Evolutionary conservation across 164 flowering plant species (phyloP).

Genomic region (Berberis vulgaris): DNA sequence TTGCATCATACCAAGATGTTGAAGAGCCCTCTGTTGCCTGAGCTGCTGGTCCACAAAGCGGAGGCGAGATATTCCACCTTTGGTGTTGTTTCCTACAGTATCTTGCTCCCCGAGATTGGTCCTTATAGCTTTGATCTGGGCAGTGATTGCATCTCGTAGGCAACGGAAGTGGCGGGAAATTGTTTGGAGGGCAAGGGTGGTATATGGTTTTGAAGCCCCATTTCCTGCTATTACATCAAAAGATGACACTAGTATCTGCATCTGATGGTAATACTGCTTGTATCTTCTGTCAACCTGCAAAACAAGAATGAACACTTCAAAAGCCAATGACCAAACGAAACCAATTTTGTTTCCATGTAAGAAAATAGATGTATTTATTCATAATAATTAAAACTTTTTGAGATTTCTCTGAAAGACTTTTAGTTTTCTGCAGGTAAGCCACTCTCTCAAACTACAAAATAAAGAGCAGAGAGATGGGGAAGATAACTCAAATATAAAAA

Average conservation of each 20-base stretch:
- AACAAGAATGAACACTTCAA: not conserved
- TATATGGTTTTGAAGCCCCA: constrained; percentile 77
- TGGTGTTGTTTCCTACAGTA: constrained; percentile 21
- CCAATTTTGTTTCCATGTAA: not conserved
- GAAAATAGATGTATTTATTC: too few relatives aligned
- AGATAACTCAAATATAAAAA: too few relatives aligned
- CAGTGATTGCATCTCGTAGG: constrained; percentile 61
- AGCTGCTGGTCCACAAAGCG: constrained; percentile 74
- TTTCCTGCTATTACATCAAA: constrained; percentile 67
- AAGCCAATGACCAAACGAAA: not conserved
- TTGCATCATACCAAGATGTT: constrained; percentile 14
- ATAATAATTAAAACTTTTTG: too few relatives aligned
- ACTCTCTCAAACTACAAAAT: too few relatives aligned
- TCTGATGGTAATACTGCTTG: constrained; percentile 69
- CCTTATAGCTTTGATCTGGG: constrained; percentile 43
- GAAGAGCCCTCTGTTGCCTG: constrained; percentile 49
- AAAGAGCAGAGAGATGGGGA: too few relatives aligned
- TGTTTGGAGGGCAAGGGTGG: constrained; percentile 67
- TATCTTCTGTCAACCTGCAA: constrained; percentile 73
- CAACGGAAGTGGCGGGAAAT: constrained; percentile 82
- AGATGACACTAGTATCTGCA: constrained; percentile 67
- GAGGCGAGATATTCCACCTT: constrained; percentile 63
- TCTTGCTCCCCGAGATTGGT: constrained; percentile 72
- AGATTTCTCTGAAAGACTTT: too few relatives aligned
- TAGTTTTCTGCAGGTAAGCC: too few relatives aligned